These are phyloP conservation scores for Phytopythium oedochilum DNA, from an alignment of 352 stramenopile genomes.

Conservation along the genomic window DNA sequence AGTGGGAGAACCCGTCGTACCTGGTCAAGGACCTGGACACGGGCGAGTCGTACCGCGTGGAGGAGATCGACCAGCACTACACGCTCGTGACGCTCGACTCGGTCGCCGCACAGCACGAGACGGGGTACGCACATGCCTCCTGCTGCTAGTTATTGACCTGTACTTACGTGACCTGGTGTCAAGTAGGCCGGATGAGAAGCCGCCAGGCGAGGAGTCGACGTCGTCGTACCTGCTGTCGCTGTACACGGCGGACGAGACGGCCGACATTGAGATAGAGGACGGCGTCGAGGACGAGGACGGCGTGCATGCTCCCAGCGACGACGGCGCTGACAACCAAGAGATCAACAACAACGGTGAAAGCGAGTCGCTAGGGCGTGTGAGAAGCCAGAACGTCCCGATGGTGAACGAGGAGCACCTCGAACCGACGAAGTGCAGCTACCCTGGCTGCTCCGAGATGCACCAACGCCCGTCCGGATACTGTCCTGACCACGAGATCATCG, in stretches of 20 bases:
- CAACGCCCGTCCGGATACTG: slow-evolving; percentile 68
- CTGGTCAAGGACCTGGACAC: slow-evolving; percentile 80
- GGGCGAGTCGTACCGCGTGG: slow-evolving; percentile 69
- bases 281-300: background rate
- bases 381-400: slow-evolving; percentile 47
- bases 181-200: slow-evolving; percentile 11
- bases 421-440: slow-evolving; percentile 43
- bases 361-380: slow-evolving; percentile 15
- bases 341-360: slow-evolving; percentile 5
- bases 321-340: background rate
- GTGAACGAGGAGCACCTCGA: slow-evolving; percentile 39
- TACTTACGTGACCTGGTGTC: background rate
- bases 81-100: slow-evolving; percentile 70
- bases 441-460: slow-evolving; percentile 55
- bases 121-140: slow-evolving; percentile 24
- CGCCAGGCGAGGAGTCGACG: slow-evolving; percentile 24
- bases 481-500: slow-evolving; percentile 71
- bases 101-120: slow-evolving; percentile 49
- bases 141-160: background rate
- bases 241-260: slow-evolving; percentile 77
- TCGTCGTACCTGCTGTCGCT: slow-evolving; percentile 72
- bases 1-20: slow-evolving; percentile 80
- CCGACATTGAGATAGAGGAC: slow-evolving; percentile 78
- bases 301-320: slow-evolving; percentile 51
- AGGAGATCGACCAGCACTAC: slow-evolving; percentile 84